These are phyloP conservation scores for Mycena sanguinolenta DNA, from an alignment of 768 basidiomycete genomes.

Conservation along the genomic window DNA sequence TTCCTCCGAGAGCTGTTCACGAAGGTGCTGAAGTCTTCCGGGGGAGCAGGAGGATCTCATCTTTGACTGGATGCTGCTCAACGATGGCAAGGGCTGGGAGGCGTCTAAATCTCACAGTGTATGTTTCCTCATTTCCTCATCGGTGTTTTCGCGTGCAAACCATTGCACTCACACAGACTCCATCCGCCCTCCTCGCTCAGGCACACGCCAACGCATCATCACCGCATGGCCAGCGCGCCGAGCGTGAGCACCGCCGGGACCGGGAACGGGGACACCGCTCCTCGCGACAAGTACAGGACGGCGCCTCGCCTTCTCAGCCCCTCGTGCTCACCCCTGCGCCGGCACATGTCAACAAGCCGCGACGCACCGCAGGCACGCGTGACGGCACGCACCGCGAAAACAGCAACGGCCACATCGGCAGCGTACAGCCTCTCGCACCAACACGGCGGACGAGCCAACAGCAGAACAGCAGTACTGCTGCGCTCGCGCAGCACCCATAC, in stretches of 20 bases:
- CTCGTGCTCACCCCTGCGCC: conserved; percentile 76
- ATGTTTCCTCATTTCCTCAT: conserved; percentile 48
- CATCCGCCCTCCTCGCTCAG: conserved; percentile 59
- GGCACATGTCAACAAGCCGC: conserved; percentile 71
- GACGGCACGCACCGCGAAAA: conserved; percentile 43
- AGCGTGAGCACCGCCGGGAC: conserved; percentile 71
- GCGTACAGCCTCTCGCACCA: conserved; percentile 77
- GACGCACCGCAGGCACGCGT: conserved; percentile 65
- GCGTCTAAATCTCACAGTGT: conserved; percentile 70
- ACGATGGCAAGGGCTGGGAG: conserved; percentile 97
- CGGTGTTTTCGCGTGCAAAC: conserved; percentile 9
- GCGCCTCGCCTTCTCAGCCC: conserved; percentile 65
- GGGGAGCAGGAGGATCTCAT: conserved; percentile 92
- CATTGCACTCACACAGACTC: conserved; percentile 48
- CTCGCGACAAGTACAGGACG: conserved; percentile 71
- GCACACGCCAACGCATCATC: conserved; percentile 69
- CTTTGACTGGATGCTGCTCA: conserved; percentile 97
- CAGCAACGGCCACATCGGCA: conserved; percentile 72
- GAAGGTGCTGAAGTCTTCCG: conserved; percentile 89
- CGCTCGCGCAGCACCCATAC: conserved; percentile 77
- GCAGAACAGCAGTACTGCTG: conserved; percentile 48
- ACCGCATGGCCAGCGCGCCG: conserved; percentile 63
- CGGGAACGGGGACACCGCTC: conserved; percentile 61
- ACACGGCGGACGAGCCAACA: conserved; percentile 77
- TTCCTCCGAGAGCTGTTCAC: conserved; percentile 95